Evolutionary conservation across 1,284 basidiomycete species (phyloP).

Genomic region (Malassezia slooffiae): DNA sequence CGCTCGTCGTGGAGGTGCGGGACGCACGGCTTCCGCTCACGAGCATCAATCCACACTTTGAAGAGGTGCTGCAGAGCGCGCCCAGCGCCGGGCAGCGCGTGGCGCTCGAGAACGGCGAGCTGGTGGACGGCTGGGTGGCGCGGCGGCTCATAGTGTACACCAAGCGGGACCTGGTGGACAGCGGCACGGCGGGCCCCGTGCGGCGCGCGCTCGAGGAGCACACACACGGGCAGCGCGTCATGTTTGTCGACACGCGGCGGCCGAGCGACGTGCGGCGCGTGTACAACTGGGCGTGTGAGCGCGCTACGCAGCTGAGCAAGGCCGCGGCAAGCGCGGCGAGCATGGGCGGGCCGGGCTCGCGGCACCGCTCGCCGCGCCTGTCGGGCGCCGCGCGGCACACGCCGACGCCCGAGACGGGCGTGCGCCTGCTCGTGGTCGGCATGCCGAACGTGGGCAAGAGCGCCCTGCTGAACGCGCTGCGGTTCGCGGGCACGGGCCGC

Average conservation of each 20-base stretch:
- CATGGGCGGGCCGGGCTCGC: neutral
- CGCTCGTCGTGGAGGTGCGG: constrained; percentile 80
- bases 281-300: constrained; percentile 46
- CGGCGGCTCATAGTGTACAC: constrained; percentile 75
- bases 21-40: constrained; percentile 87
- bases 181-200: constrained; percentile 60
- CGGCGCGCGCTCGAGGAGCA: constrained; percentile 48
- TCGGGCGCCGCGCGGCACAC: constrained; percentile 39
- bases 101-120: constrained; percentile 13
- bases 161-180: constrained; percentile 80
- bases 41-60: constrained; percentile 70
- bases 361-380: constrained; percentile 20
- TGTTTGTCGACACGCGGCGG: constrained; percentile 51
- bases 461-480: constrained; percentile 78
- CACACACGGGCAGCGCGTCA: constrained; percentile 48
- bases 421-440: constrained; percentile 51
- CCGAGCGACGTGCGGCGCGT: constrained; percentile 50
- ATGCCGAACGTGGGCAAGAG: constrained; percentile 99
- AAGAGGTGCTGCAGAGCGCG: constrained; percentile 31
- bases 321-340: constrained; percentile 9
- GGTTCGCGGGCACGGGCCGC: constrained; percentile 73
- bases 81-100: constrained; percentile 23
- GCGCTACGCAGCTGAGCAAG: constrained; percentile 14
- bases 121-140: constrained; percentile 20
- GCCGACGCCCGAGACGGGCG: constrained; percentile 40